phyloP scores from a whole-genome alignment of 495 filamentous ascomycete species.

The Staphylotrichum tortipilum region DNA sequence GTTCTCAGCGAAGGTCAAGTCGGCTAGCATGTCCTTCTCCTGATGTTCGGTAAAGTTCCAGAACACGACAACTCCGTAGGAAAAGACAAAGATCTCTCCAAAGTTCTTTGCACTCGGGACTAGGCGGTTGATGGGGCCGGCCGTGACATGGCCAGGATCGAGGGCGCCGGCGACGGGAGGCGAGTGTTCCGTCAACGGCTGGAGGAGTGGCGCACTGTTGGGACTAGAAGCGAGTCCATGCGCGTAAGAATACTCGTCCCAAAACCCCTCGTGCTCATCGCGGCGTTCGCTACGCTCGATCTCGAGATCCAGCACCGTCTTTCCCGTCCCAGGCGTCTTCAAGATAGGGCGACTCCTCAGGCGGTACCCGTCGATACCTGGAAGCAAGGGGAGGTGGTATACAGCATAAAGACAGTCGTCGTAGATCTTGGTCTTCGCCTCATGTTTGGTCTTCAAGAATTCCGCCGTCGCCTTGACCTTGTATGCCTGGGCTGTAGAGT shows the following conservation, averaged over 20 bases:
- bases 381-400: conserved; percentile 84
- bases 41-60: conserved; percentile 97
- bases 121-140: conserved; percentile 42
- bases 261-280: conserved; percentile 83
- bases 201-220: conserved; percentile 4
- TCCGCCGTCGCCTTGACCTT: conserved; percentile 76
- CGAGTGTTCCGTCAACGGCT: not conserved
- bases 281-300: conserved; percentile 88
- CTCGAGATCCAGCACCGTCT: conserved; percentile 86
- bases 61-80: conserved; percentile 94
- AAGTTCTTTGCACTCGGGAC: conserved; percentile 61
- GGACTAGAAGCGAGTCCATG: conserved; percentile 10
- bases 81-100: conserved; percentile 97
- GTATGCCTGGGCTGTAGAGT: conserved; percentile 91
- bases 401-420: conserved; percentile 96
- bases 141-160: conserved; percentile 5
- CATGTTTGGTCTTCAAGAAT: conserved; percentile 82
- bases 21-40: conserved; percentile 93
- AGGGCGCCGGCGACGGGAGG: not conserved
- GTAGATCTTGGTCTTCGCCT: conserved; percentile 95
- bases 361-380: conserved; percentile 76
- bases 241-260: conserved; percentile 33
- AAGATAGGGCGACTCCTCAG: conserved; percentile 81
- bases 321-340: conserved; percentile 80
- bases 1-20: conserved; percentile 80